Percentiles rank a stretch among this genome's conserved stretches.
These are phyloP conservation scores for Colletotrichum sp. DNA, from an alignment of 2,329 filamentous ascomycete species.

Conservation along the genomic window DNA sequence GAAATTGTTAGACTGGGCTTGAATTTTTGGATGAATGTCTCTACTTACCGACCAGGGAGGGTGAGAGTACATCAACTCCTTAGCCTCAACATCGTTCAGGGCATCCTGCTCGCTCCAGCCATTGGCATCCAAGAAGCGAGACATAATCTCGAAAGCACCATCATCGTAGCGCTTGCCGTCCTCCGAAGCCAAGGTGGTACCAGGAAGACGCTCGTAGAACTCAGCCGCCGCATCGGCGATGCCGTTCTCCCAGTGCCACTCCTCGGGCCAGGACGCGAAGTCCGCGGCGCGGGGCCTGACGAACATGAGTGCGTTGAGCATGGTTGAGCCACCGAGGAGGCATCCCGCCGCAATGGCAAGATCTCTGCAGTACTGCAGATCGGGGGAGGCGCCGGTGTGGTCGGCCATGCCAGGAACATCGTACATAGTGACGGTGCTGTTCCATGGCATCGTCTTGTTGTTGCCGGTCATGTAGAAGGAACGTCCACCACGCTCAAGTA, in stretches of 20 bases:
- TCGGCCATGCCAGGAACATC: constrained; percentile 25
- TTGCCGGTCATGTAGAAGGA: constrained; percentile 22
- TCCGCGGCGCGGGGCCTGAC: constrained; percentile 22
- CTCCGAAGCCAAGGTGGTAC: constrained; percentile 18
- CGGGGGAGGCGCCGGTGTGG: background rate
- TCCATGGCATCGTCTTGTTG: constrained; percentile 27
- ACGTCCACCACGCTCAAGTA: constrained; percentile 13
- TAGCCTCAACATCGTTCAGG: constrained; percentile 20
- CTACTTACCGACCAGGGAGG: constrained; percentile 21
- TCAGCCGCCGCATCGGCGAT: constrained; percentile 20
- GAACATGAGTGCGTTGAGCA: constrained; percentile 31
- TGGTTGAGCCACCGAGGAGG: constrained; percentile 35
- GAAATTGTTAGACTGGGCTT: background rate
- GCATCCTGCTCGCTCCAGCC: constrained; percentile 22
- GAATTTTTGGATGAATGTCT: fast-evolving
- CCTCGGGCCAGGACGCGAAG: constrained; percentile 20
- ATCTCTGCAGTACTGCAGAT: constrained; percentile 29
- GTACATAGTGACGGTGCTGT: constrained; percentile 27
- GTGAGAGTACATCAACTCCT: constrained; percentile 22
- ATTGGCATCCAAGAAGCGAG: constrained; percentile 18
- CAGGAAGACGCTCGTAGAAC: constrained; percentile 23
- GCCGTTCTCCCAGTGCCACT: constrained; percentile 25
- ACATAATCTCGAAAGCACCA: constrained; percentile 17
- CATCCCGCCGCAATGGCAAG: constrained; percentile 31
- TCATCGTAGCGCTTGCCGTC: constrained; percentile 24